Percentiles rank a stretch among this genome's conserved stretches.
Conservation (phyloP, 179 eudicot species). For the Actinidia arguta region DNA sequence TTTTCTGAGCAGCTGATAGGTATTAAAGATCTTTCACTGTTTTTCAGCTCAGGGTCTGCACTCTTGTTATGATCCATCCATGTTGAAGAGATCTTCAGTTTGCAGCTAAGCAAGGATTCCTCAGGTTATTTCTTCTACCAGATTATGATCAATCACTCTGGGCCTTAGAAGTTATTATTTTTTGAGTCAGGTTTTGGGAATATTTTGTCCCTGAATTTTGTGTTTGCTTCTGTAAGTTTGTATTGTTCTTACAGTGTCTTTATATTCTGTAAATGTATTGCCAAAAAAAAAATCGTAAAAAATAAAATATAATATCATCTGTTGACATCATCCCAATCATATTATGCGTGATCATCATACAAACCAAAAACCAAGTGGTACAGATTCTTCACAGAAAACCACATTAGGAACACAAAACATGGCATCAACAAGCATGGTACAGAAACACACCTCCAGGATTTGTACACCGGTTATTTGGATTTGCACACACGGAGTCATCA, state of each 20-base stretch:
- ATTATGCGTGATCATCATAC: neutral
- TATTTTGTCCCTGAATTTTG: neutral
- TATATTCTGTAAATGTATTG: neutral
- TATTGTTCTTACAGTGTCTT: neutral
- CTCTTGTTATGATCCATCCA: neutral
- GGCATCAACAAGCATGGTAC: slow-evolving; percentile 5
- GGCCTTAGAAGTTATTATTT: neutral
- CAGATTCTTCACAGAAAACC: slow-evolving; percentile 12
- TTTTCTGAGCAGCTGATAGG: no score
- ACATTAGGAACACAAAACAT: neutral
- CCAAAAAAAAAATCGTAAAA: neutral
- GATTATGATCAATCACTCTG: neutral
- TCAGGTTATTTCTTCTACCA: neutral
- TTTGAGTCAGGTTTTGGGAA: neutral
- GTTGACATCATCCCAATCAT: neutral
- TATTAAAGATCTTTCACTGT: neutral
- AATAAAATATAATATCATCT: neutral
- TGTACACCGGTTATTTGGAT: neutral
- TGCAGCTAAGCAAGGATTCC: slow-evolving; percentile 7
- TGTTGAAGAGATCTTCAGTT: neutral
- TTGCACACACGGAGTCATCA: neutral
- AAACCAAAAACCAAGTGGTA: neutral
- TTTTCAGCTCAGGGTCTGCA: neutral
- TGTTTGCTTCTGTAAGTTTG: neutral
- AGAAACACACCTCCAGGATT: neutral